Evolutionary conservation across 2,329 filamentous ascomycete genomes (phyloP), one percentile per base, ranked within the genome.

Genomic region (Teratosphaeria zuluensis): DNA sequence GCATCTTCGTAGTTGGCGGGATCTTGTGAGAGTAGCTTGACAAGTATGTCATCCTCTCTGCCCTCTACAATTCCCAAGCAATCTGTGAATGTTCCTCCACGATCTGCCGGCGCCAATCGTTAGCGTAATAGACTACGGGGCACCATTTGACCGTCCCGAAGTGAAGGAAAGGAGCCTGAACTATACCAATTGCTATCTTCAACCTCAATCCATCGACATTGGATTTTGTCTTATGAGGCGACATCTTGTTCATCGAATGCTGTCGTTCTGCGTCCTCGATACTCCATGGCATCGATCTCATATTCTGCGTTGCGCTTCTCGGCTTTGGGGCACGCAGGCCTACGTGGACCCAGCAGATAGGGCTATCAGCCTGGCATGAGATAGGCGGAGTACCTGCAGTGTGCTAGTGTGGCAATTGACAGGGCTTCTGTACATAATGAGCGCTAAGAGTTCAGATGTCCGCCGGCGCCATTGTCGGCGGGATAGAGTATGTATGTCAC

Each of bases 61-160:
- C 62, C 63, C 30, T 61, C 56, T 46, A 67, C 33, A 5, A 64
- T 64, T 19, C 62, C 63, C 0, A 66, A 30, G 51, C 63, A 66
- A 56, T 70, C 69, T 30, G 67, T 70, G 54, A 71, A 71, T 6
- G 69, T 70, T 12, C 69, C 69, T 14, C 69, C 68, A 2, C 69
- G 64, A 52, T 70, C 62, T 63, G 33, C 12, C 28, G 8, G 33
- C 19, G 11, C 51, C 51, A 21, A n/a, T 12, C 16, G 21, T 24
- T 19, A 52, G 21, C 51, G 24, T 28, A 30, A 3, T 30, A 28
- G 51, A 21, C 11, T 53, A 8, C 42, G 16, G 42, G 42, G 5
- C 4, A 48, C 8, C 19, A 48, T 48, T 48, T 48, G 5, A 48
- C 6, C 24, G 24, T 28, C 4, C 42, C 42, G 42, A 9, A 5